Evolutionary conservation across 345 rosid genomes (phyloP).

Genomic region (Brassica napus): DNA sequence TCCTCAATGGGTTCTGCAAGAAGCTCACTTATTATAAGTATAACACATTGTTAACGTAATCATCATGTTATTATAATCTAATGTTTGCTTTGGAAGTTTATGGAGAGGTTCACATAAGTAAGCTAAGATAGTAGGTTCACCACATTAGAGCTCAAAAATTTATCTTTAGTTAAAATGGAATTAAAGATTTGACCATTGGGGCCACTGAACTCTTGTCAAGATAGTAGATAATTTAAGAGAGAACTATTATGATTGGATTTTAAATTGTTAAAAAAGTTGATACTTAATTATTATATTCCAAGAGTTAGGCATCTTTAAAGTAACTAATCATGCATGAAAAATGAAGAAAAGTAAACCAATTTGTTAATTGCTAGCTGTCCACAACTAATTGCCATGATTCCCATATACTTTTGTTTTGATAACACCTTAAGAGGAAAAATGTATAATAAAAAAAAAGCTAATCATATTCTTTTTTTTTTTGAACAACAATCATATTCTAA

Average conservation of each 20-base stretch:
- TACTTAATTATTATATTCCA: not conserved
- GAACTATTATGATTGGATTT: not conserved
- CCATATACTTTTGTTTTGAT: conserved; percentile 8
- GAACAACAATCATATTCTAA: not conserved
- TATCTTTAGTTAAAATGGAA: not conserved
- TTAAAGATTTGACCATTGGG: not conserved
- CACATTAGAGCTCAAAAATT: conserved; percentile 8
- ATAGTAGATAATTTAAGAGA: not conserved
- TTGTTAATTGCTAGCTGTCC: conserved; percentile 28
- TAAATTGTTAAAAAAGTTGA: not conserved
- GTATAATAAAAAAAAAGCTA: not conserved
- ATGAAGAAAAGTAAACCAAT: conserved; percentile 29
- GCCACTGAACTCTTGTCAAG: not conserved
- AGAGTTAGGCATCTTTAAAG: conserved; percentile 23
- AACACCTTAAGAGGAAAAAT: not conserved
- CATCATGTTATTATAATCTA: no score
- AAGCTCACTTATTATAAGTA: conserved; percentile 19
- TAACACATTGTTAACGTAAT: not conserved
- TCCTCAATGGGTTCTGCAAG: conserved; percentile 62
- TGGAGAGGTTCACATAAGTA: no score
- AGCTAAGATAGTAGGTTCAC: not conserved
- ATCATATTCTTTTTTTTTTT: not conserved
- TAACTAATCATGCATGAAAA: not conserved
- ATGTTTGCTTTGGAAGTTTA: no score
- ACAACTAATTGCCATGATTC: conserved; percentile 30